Evolutionary conservation across 1,284 basidiomycete genomes (phyloP).

Genomic region (Microbotryum lychnidis-dioicae): DNA sequence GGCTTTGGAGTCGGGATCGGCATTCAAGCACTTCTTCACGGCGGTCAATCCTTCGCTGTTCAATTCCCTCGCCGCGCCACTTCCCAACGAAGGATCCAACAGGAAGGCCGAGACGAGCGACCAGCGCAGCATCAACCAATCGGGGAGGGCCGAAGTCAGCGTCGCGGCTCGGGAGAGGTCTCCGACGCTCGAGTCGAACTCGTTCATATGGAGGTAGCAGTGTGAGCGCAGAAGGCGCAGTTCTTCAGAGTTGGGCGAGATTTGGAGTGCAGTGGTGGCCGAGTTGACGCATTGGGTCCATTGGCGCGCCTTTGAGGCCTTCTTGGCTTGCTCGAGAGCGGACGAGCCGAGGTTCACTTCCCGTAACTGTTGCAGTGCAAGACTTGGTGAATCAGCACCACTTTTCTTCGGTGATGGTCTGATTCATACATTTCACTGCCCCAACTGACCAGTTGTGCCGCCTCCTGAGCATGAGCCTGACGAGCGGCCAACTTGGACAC

Average conservation of each 20-base stretch:
- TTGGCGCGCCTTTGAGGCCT: conserved; percentile 58
- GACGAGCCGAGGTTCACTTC: conserved; percentile 42
- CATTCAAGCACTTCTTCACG: conserved; percentile 81
- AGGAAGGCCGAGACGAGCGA: conserved; percentile 72
- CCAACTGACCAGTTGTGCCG: too few relatives aligned
- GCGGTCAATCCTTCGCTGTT: conserved; percentile 52
- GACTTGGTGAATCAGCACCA: too few relatives aligned
- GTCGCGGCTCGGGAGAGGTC: conserved; percentile 60
- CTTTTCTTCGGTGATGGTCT: too few relatives aligned
- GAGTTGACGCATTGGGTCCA: conserved; percentile 56
- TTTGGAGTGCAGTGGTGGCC: conserved; percentile 59
- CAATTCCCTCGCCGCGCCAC: conserved; percentile 30
- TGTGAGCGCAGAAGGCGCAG: conserved; percentile 66
- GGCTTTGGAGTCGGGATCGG: conserved; percentile 81
- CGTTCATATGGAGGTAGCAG: conserved; percentile 67
- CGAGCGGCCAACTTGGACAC: conserved; percentile 37
- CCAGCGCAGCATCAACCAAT: conserved; percentile 48
- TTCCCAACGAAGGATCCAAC: conserved; percentile 32
- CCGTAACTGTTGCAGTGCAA: too few relatives aligned
- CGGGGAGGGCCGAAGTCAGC: conserved; percentile 7
- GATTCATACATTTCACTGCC: too few relatives aligned
- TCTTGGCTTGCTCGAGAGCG: conserved; percentile 40
- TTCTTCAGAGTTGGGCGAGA: conserved; percentile 59
- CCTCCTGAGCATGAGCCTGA: not conserved
- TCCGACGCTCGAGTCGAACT: conserved; percentile 70